These are phyloP conservation scores for Xylariaceae sp. DNA, from an alignment of 2,329 filamentous ascomycete genomes.

Conservation along the genomic window DNA sequence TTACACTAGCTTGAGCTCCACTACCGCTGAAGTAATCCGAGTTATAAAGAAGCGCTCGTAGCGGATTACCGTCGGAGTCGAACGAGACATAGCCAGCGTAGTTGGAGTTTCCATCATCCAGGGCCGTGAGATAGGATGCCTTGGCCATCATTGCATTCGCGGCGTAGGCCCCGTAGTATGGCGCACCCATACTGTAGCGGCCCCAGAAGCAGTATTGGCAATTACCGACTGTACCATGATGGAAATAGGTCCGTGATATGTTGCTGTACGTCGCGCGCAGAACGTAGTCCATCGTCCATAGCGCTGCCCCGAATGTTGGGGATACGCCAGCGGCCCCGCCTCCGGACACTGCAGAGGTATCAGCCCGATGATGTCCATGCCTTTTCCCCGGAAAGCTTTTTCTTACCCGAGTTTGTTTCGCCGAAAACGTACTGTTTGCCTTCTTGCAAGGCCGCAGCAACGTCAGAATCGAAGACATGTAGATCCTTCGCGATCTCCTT, in stretches of 20 bases:
- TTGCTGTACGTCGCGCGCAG: slow-evolving; percentile 31
- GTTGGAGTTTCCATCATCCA: slow-evolving; percentile 38
- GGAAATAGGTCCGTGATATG: slow-evolving; percentile 43
- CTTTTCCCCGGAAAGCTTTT: too few species aligned
- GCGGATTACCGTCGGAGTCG: slow-evolving; percentile 30
- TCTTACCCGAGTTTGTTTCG: slow-evolving; percentile 44
- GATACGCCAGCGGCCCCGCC: slow-evolving; percentile 35
- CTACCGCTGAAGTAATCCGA: slow-evolving; percentile 37
- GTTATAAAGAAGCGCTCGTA: slow-evolving; percentile 40
- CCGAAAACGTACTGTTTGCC: slow-evolving; percentile 44
- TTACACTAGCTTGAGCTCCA: slow-evolving; percentile 31
- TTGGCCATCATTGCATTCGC: slow-evolving; percentile 41
- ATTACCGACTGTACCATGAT: slow-evolving; percentile 48
- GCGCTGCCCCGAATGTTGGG: slow-evolving; percentile 43
- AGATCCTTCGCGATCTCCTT: slow-evolving; percentile 35
- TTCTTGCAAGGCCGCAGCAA: slow-evolving; percentile 32
- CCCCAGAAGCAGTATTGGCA: slow-evolving; percentile 34
- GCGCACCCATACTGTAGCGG: slow-evolving; percentile 43
- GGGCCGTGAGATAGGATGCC: slow-evolving; percentile 37
- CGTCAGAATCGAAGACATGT: slow-evolving; percentile 34
- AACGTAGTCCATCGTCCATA: slow-evolving; percentile 48
- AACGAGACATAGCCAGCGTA: slow-evolving; percentile 45
- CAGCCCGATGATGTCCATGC: too few species aligned
- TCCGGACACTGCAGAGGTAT: slow-evolving; percentile 31
- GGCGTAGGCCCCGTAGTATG: slow-evolving; percentile 48